Evolutionary conservation across 2,329 filamentous ascomycete genomes (phyloP).

Genomic region (Sclerotinia minor): DNA sequence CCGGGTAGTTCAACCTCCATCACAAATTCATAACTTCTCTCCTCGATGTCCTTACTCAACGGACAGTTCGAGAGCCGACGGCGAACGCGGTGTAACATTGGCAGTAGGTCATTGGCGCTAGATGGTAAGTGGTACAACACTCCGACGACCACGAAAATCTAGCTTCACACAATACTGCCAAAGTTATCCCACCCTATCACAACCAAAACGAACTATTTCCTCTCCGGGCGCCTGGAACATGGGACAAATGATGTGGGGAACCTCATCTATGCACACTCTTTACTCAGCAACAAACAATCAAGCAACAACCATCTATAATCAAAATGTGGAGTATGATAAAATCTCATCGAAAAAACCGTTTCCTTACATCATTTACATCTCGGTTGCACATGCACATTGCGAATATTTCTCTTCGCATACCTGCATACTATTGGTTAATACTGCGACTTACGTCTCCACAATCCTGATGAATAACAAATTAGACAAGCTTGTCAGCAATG

Average conservation of each 20-base stretch:
- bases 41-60: background rate
- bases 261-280: background rate
- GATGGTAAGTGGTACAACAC: background rate
- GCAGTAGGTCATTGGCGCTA: background rate
- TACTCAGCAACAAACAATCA: background rate
- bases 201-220: background rate
- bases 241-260: background rate
- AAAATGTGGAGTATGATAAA: background rate
- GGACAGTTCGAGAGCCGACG: background rate
- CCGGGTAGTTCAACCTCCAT: background rate
- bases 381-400: no score
- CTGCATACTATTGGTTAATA: background rate
- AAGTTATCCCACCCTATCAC: background rate
- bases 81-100: background rate
- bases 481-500: constrained; percentile 4
- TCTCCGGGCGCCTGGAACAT: background rate
- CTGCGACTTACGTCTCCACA: background rate
- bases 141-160: background rate
- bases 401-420: background rate
- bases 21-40: background rate
- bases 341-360: background rate
- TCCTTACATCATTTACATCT: no score
- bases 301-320: background rate
- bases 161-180: no score
- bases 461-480: constrained; percentile 5